These are phyloP conservation scores for Rosa chinensis DNA, from an alignment of 306 rosid genomes.

Conservation along the genomic window DNA sequence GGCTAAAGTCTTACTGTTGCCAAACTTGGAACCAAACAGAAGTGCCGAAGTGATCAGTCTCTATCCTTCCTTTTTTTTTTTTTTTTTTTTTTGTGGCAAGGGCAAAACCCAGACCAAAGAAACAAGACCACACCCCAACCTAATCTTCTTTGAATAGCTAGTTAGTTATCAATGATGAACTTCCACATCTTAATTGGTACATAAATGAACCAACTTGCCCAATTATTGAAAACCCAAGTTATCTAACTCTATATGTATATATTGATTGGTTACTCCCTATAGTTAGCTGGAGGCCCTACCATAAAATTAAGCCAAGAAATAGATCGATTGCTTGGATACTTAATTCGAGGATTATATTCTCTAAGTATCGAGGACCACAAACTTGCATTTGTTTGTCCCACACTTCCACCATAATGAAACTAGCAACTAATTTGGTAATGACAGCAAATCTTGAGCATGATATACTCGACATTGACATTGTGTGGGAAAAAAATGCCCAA, in stretches of 20 bases:
- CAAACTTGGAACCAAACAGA: conserved; percentile 22
- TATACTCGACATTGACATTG: conserved; percentile 26
- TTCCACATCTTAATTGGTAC: conserved; percentile 31
- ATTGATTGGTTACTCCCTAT: conserved; percentile 1
- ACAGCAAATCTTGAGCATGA: conserved; percentile 31
- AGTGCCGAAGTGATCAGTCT: conserved; percentile 22
- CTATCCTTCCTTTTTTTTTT: no score
- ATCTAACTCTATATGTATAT: not conserved
- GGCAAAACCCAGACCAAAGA: no score
- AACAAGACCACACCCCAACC: not conserved
- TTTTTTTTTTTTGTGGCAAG: no score
- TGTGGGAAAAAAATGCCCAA: conserved; percentile 27
- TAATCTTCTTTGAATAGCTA: not conserved
- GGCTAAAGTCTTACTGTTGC: conserved; percentile 11
- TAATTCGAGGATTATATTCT: conserved; percentile 25
- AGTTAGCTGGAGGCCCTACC: not conserved
- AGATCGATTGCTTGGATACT: not conserved
- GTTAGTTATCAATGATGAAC: conserved; percentile 16
- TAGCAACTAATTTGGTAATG: conserved; percentile 32
- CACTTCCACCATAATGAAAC: conserved; percentile 19
- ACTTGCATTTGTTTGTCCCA: not conserved
- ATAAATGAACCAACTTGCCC: not conserved
- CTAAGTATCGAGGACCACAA: conserved; percentile 27
- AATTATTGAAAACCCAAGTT: not conserved
- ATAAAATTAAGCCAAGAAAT: not conserved